Conservation (phyloP, 1,284 basidiomycete genomes). For the Leccinum fallax region DNA sequence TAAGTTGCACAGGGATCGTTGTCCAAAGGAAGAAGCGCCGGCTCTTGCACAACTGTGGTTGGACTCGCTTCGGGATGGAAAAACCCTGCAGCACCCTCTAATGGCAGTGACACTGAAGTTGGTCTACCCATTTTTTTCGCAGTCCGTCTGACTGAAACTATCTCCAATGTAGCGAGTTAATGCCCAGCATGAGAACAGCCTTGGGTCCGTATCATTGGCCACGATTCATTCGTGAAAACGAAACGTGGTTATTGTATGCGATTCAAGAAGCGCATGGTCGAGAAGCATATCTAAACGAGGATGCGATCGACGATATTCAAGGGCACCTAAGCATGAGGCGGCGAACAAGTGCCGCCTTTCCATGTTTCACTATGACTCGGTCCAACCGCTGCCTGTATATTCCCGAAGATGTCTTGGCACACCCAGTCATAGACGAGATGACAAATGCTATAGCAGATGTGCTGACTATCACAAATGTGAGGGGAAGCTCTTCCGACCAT, state of each 20-base stretch:
- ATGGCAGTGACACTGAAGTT: neutral
- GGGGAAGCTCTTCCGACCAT: neutral
- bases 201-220: neutral
- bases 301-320: neutral
- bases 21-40: neutral
- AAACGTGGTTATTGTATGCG: neutral
- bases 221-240: neutral
- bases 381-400: neutral
- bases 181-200: neutral
- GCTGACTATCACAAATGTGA: neutral
- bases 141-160: neutral
- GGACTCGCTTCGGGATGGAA: neutral
- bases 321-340: neutral
- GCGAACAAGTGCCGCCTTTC: neutral
- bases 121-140: neutral
- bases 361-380: neutral
- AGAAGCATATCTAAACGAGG: neutral
- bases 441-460: neutral
- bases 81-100: neutral
- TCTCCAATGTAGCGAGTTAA: neutral
- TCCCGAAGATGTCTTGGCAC: neutral
- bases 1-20: neutral
- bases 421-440: neutral
- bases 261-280: neutral
- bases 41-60: neutral